A percentile compares a stretch with the other conserved stretches of the same genome.
phyloP scores from a whole-genome alignment of 345 rosid species.

The Melaleuca alternifolia region DNA sequence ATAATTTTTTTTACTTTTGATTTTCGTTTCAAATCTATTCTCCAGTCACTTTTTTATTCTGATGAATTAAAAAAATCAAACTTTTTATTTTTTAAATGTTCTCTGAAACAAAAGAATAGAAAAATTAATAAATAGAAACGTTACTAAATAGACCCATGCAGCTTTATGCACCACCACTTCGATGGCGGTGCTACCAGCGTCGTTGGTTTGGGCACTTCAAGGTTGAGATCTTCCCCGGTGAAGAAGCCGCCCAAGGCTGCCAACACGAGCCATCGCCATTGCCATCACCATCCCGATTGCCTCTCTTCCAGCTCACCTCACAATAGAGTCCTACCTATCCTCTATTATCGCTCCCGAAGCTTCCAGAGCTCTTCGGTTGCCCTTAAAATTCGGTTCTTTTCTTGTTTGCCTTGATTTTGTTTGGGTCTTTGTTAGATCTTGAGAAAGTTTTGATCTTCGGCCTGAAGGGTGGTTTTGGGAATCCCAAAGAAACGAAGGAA shows the following conservation, averaged over 20 bases:
- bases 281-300: no score
- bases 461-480: not conserved
- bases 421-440: conserved; percentile 21
- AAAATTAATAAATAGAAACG: no score
- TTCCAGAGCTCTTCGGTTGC: conserved; percentile 77
- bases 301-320: conserved; percentile 39
- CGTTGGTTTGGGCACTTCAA: conserved; percentile 16
- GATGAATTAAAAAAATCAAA: no score
- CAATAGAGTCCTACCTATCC: conserved; percentile 24
- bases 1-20: no score
- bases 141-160: not conserved
- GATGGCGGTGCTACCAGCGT: conserved; percentile 6
- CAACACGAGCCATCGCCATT: conserved; percentile 73
- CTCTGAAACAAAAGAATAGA: no score
- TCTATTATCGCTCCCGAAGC: conserved; percentile 44
- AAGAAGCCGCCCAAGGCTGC: conserved; percentile 91
- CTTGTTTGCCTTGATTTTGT: not conserved
- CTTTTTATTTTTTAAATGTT: no score
- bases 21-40: no score
- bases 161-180: conserved; percentile 31
- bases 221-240: conserved; percentile 71
- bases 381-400: conserved; percentile 8
- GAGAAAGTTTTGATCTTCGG: not conserved
- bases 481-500: not conserved
- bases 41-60: no score